phyloP scores from a whole-genome alignment of 768 basidiomycete genomes.

The Mycena rosella region DNA sequence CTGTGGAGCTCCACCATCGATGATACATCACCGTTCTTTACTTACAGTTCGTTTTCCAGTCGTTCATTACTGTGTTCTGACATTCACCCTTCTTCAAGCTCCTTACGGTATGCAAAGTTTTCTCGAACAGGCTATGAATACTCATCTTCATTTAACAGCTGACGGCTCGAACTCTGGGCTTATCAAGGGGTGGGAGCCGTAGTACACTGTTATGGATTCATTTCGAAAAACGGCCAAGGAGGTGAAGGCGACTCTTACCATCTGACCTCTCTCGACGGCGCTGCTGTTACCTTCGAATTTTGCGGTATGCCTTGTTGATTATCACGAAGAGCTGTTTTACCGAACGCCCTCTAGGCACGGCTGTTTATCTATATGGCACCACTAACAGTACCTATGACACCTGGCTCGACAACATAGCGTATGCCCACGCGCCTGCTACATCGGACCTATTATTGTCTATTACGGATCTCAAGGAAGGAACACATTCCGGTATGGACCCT shows the following conservation, averaged over 20 bases:
- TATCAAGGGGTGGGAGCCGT: conserved; percentile 29
- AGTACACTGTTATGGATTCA: background rate
- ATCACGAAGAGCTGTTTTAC: no score
- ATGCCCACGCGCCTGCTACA: background rate
- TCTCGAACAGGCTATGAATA: background rate
- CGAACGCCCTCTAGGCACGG: conserved; percentile 22
- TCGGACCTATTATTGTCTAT: conserved; percentile 16
- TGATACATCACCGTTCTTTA: conserved; percentile 39
- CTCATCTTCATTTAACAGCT: background rate
- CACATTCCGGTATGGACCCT: background rate
- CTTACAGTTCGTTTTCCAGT: conserved; percentile 24
- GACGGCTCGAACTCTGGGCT: conserved; percentile 21
- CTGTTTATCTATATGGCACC: conserved; percentile 16
- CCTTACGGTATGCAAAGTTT: conserved; percentile 23
- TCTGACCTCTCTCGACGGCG: conserved; percentile 21
- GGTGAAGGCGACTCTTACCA: conserved; percentile 24
- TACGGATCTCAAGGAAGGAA: conserved; percentile 16
- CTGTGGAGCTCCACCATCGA: conserved; percentile 18
- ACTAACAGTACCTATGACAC: conserved; percentile 23
- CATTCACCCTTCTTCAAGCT: conserved; percentile 8
- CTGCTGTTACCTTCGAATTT: conserved; percentile 22
- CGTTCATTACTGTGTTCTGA: no score
- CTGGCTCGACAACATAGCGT: conserved; percentile 1
- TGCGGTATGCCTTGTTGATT: no score
- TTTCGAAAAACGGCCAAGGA: conserved; percentile 13